Conservation (phyloP, 371 early-diverging fungal genomes). For the Vairimorpha necatrix region DNA sequence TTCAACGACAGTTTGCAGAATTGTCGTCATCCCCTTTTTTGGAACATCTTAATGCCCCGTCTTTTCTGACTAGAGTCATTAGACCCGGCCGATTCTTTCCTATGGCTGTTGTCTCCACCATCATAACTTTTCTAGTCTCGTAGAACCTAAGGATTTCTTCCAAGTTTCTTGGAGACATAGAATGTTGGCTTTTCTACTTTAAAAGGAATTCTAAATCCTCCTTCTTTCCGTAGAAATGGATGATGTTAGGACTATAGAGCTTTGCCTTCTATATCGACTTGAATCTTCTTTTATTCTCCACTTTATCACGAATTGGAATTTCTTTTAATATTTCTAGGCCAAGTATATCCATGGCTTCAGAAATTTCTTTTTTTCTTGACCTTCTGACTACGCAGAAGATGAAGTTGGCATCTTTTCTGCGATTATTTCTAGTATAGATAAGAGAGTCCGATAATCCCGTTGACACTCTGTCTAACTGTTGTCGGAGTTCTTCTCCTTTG, state of each 20-base stretch:
- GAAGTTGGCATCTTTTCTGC: too few species aligned
- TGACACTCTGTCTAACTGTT: too few species aligned
- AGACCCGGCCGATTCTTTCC: background rate
- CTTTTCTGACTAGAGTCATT: background rate
- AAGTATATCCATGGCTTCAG: too few species aligned
- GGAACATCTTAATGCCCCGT: background rate
- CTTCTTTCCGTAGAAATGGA: background rate
- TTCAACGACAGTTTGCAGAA: too few species aligned
- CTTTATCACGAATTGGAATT: too few species aligned
- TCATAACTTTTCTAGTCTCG: background rate
- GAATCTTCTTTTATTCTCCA: too few species aligned
- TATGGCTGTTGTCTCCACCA: background rate
- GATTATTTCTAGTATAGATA: too few species aligned
- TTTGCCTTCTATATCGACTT: background rate
- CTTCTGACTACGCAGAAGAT: too few species aligned
- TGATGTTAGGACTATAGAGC: background rate
- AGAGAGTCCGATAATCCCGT: too few species aligned
- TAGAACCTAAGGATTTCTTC: background rate
- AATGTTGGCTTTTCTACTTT: background rate
- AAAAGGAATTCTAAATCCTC: background rate
- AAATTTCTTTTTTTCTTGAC: too few species aligned
- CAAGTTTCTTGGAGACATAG: background rate
- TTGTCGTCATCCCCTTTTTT: background rate
- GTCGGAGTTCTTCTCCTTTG: too few species aligned
- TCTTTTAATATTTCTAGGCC: too few species aligned